Conservation (phyloP, 2,329 filamentous ascomycete species). For the Ceratocystis lukuohia region DNA sequence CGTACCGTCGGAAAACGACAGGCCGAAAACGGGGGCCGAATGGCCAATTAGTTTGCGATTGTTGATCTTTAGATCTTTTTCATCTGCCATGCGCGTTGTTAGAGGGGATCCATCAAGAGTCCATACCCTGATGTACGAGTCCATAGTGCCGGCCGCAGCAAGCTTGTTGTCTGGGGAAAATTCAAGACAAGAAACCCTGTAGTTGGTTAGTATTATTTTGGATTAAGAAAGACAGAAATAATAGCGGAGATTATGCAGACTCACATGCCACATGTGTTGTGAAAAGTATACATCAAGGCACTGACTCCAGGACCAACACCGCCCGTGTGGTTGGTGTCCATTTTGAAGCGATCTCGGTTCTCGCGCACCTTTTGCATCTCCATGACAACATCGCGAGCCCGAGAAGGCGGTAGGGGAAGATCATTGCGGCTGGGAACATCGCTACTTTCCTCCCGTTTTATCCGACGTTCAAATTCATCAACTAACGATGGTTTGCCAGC, state of each 20-base stretch:
- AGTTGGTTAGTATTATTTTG: conserved; percentile 21
- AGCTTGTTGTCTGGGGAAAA: conserved; percentile 85
- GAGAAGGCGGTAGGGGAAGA: conserved; percentile 74
- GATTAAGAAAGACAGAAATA: neutral
- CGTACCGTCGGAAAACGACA: conserved; percentile 70
- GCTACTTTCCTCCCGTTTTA: conserved; percentile 77
- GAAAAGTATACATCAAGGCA: conserved; percentile 95
- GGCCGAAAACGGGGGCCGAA: conserved; percentile 73
- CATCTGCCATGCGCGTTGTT: conserved; percentile 47
- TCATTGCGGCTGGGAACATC: conserved; percentile 68
- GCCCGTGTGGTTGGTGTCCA: conserved; percentile 64
- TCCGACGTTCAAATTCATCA: conserved; percentile 76
- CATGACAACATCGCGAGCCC: conserved; percentile 79
- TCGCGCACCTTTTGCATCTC: conserved; percentile 92
- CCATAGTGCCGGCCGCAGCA: conserved; percentile 76
- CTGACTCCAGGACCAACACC: conserved; percentile 74
- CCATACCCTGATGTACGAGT: conserved; percentile 95
- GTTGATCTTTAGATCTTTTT: conserved; percentile 46
- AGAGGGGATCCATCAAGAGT: conserved; percentile 75
- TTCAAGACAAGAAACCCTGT: conserved; percentile 77
- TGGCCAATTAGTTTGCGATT: conserved; percentile 73
- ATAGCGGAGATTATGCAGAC: conserved; percentile 24
- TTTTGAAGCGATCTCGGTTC: conserved; percentile 79
- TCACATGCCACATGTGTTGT: conserved; percentile 86
- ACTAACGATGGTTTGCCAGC: conserved; percentile 60